Base-by-base conservation (phyloP, 2,329 filamentous ascomycete species). In the Volutella citrinella region DNA sequence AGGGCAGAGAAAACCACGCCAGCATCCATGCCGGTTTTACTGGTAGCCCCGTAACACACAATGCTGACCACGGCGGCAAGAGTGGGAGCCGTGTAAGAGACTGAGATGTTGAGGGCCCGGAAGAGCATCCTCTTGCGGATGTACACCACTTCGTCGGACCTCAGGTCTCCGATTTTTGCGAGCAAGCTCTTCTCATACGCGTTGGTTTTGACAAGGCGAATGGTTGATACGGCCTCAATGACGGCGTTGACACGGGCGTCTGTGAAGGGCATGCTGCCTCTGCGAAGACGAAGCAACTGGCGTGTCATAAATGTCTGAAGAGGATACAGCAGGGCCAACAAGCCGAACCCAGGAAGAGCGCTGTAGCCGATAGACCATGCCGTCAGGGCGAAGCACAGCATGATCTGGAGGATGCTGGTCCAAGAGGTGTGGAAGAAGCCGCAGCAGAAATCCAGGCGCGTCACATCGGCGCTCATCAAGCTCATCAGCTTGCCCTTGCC, bases 381-480 rank as follows among this genome's bases (percentile, higher is more conserved):
- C n/a, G n/a, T n/a, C n/a, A n/a, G n/a, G n/a, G n/a, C 46, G 5
- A 58, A 42, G n/a, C 54, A 56, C 5, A 59, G 47, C 1, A 51
- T 17, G 21, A 59, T 49, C 35, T 59, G 55, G 3, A 57, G 38
- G n/a, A 57, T 43, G 27, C 54, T 57, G 0, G 56, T 59, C 56
- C 56, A 59, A 0, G 43, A 42, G 1, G 55, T 43, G 32, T 59
- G 56, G 22, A 59, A 57, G 28, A 46, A 58, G n/a, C 51, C 50
- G 17, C 55, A 57, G 37, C 53, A 56, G 23, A 55, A 58, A 26
- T 58, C 55, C 3, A 58, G 32, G 5, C 55, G 52, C 2, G 55
- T 57, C 11, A 58, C 53, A 11, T 58, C 55, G 4, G 55, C 55
- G 9, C 55, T 58, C 42, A 58, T 58, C 10, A 58, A 32, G 22